A percentile compares a stretch with the other conserved stretches of the same genome.
Evolutionary conservation across 441 rosid genomes (phyloP).

Genomic region (Erysimum cheiri): DNA sequence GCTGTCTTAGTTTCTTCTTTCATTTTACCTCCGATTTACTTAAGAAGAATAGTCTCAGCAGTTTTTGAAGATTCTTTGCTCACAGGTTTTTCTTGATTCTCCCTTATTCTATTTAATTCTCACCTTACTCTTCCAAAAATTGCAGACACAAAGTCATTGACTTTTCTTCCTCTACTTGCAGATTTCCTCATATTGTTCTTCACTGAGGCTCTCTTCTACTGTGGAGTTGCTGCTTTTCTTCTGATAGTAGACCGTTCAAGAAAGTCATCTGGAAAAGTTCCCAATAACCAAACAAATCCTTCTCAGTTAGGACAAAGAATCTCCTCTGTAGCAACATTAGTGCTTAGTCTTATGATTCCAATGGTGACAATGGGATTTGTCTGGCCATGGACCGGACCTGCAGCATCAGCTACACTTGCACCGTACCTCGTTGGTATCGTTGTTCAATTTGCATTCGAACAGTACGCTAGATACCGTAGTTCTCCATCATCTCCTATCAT

Average conservation of each 20-base stretch:
- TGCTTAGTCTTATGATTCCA: slow-evolving; percentile 88
- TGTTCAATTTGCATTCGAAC: slow-evolving; percentile 95
- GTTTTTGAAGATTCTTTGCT: slow-evolving; percentile 91
- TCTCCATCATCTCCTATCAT: slow-evolving; percentile 85
- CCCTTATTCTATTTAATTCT: slow-evolving; percentile 7
- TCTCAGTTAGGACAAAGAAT: slow-evolving; percentile 73
- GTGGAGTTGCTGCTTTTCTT: slow-evolving; percentile 80
- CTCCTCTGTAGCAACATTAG: slow-evolving; percentile 84
- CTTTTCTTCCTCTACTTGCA: slow-evolving; percentile 50
- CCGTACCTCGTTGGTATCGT: slow-evolving; percentile 94
- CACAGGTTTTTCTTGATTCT: slow-evolving; percentile 61
- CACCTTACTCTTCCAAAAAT: not conserved
- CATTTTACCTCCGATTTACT: slow-evolving; percentile 83
- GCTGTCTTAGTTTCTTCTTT: slow-evolving; percentile 91
- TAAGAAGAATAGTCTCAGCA: slow-evolving; percentile 72
- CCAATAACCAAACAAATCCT: slow-evolving; percentile 37
- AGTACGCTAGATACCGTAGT: slow-evolving; percentile 68
- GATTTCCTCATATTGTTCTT: slow-evolving; percentile 97
- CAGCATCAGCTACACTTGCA: slow-evolving; percentile 98
- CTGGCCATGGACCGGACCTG: slow-evolving; percentile 99
- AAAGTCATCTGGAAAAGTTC: slow-evolving; percentile 50
- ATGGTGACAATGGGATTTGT: slow-evolving; percentile 99
- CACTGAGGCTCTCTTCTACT: slow-evolving; percentile 95
- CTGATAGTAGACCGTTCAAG: slow-evolving; percentile 66
- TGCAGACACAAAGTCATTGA: slow-evolving; percentile 3